A percentile compares a stretch with the other conserved stretches of the same genome.
Evolutionary conservation across 257 asterid genomes (phyloP).

Genomic region (Echium plantagineum): DNA sequence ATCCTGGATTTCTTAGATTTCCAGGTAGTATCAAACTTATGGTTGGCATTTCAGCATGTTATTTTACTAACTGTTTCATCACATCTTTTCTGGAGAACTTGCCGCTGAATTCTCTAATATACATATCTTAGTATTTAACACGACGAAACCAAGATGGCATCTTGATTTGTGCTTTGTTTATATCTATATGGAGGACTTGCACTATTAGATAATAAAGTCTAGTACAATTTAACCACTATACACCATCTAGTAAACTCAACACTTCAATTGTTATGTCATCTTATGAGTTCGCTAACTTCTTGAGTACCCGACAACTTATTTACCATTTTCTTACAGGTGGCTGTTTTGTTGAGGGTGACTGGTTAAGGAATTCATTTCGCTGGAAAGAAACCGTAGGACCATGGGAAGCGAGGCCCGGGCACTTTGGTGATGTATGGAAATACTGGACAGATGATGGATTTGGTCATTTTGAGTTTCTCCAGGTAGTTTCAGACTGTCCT

Average conservation of each 20-base stretch:
- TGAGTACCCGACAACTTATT: not conserved
- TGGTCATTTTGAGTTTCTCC: conserved; percentile 87
- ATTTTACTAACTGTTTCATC: conserved; percentile 3
- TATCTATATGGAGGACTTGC: no score
- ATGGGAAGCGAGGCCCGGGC: conserved; percentile 96
- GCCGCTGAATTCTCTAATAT: no score
- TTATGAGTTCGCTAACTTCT: not conserved
- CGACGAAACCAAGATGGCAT: no score
- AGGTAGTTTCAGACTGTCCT: conserved; percentile 30
- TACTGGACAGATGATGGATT: conserved; percentile 98
- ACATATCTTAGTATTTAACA: no score
- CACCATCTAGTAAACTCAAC: no score
- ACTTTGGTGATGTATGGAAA: conserved; percentile 93
- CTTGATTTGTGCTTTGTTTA: no score
- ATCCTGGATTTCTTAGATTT: conserved; percentile 78
- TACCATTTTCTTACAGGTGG: conserved; percentile 45
- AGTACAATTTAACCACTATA: no score
- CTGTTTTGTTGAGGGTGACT: conserved; percentile 90
- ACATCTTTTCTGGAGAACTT: not conserved
- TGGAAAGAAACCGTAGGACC: conserved; percentile 97
- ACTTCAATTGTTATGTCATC: no score
- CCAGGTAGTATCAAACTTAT: conserved; percentile 49
- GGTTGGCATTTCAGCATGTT: not conserved
- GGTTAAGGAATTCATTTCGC: conserved; percentile 86
- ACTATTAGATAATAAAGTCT: no score